Evolutionary conservation across 495 filamentous ascomycete genomes (phyloP).

Genomic region (Haplographium delicatum): DNA sequence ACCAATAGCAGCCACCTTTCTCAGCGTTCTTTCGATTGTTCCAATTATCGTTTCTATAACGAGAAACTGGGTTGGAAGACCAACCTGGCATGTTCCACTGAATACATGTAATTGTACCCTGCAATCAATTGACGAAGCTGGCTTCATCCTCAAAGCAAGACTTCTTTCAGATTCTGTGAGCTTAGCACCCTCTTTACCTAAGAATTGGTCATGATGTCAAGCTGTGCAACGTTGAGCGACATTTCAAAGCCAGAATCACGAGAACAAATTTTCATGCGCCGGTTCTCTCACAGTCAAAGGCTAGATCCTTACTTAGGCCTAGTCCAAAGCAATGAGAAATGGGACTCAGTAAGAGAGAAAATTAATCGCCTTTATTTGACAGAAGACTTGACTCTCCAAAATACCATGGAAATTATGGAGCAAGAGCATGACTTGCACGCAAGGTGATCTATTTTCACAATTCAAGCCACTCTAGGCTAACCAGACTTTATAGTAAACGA

Average conservation of each 20-base stretch:
- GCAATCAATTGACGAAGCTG: too few species aligned
- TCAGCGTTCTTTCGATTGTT: too few species aligned
- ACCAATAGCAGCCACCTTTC: too few species aligned
- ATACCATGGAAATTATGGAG: conserved; percentile 1
- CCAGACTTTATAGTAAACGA: neutral
- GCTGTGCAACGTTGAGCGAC: neutral
- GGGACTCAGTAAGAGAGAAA: neutral
- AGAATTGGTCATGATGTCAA: too few species aligned
- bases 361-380: neutral
- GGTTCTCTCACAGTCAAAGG: neutral
- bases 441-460: neutral
- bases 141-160: too few species aligned
- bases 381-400: neutral
- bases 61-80: too few species aligned
- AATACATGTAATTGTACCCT: too few species aligned
- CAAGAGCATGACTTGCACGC: neutral
- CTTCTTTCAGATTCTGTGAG: too few species aligned
- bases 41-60: too few species aligned
- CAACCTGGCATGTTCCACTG: too few species aligned
- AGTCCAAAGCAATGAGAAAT: neutral
- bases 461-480: neutral
- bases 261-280: neutral
- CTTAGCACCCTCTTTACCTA: too few species aligned
- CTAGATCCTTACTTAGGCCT: neutral
- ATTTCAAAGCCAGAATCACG: neutral